Evolutionary conservation across 2,329 filamentous ascomycete species (phyloP).

Genomic region (Trichoderma sp.): DNA sequence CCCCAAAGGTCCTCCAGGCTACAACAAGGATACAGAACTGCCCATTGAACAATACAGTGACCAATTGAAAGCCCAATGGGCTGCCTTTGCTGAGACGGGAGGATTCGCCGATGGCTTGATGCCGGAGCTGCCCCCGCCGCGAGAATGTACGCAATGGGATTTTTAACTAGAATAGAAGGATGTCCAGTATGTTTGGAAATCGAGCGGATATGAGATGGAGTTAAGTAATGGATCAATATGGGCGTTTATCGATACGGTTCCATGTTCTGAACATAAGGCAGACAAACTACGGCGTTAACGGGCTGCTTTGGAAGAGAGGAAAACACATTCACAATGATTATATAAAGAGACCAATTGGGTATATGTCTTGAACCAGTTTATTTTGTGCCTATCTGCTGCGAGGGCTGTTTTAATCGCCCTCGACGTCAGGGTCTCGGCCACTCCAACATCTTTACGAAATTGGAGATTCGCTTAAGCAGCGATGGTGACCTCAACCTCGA

Average conservation of each 20-base stretch:
- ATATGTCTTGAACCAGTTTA: slow-evolving; percentile 16
- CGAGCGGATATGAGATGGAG: not conserved
- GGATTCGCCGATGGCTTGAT: slow-evolving; percentile 68
- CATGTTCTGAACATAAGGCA: slow-evolving; percentile 9
- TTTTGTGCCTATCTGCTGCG: slow-evolving; percentile 24
- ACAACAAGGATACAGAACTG: slow-evolving; percentile 62
- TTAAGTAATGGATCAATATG: slow-evolving; percentile 4
- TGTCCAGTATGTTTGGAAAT: not conserved
- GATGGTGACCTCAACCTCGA: slow-evolving; percentile 91
- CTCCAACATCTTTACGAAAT: slow-evolving; percentile 8
- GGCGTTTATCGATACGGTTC: slow-evolving; percentile 13
- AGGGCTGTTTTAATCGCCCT: slow-evolving; percentile 7
- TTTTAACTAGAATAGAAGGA: slow-evolving; percentile 47
- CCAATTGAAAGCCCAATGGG: slow-evolving; percentile 61
- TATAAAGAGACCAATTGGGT: not conserved
- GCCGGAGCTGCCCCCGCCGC: slow-evolving; percentile 73
- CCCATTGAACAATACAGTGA: slow-evolving; percentile 56
- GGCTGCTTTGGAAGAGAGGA: not conserved
- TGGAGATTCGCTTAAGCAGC: slow-evolving; percentile 59
- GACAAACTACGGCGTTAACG: slow-evolving; percentile 24
- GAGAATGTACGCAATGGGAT: slow-evolving; percentile 72
- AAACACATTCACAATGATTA: not conserved
- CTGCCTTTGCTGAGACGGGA: slow-evolving; percentile 61
- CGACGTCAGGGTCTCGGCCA: slow-evolving; percentile 3
- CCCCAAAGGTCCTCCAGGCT: slow-evolving; percentile 64